phyloP scores from a whole-genome alignment of 768 basidiomycete species.

The Russula sp. region DNA sequence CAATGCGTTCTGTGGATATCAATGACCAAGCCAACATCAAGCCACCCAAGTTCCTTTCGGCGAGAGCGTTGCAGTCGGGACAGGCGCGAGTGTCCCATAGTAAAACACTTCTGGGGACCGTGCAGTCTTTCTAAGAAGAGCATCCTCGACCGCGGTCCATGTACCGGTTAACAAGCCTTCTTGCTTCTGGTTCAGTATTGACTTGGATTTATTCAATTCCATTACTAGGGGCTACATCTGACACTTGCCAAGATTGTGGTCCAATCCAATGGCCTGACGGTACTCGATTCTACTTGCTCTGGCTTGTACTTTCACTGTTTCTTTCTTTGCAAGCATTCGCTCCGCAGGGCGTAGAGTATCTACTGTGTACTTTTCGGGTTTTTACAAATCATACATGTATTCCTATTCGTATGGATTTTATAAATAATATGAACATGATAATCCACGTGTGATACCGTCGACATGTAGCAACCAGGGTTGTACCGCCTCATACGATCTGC shows the following conservation, averaged over 20 bases:
- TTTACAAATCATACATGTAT: conserved; percentile 29
- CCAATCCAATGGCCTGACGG: conserved; percentile 23
- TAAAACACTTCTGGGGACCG: conserved; percentile 11
- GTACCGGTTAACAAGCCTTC: conserved; percentile 23
- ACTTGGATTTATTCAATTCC: conserved; percentile 31
- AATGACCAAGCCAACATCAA: conserved; percentile 52
- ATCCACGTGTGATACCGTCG: conserved; percentile 11
- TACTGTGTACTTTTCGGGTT: conserved; percentile 28
- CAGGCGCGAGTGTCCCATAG: conserved; percentile 41
- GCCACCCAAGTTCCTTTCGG: conserved; percentile 54
- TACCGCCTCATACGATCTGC: too few species aligned
- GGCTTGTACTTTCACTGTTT: conserved; percentile 24
- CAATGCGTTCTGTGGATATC: conserved; percentile 39
- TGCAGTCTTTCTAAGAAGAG: conserved; percentile 15
- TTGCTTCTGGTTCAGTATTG: conserved; percentile 28
- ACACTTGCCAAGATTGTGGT: conserved; percentile 30
- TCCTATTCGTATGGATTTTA: conserved; percentile 31
- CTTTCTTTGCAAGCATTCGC: conserved; percentile 18
- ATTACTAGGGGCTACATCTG: conserved; percentile 29
- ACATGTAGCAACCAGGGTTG: not conserved
- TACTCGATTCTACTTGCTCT: conserved; percentile 25
- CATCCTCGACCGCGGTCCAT: conserved; percentile 12
- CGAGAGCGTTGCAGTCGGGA: conserved; percentile 56
- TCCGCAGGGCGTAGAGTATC: conserved; percentile 26
- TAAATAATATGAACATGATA: conserved; percentile 30